Conservation (phyloP, 1,139 yeast species). For the Hansenula lynferdii region DNA sequence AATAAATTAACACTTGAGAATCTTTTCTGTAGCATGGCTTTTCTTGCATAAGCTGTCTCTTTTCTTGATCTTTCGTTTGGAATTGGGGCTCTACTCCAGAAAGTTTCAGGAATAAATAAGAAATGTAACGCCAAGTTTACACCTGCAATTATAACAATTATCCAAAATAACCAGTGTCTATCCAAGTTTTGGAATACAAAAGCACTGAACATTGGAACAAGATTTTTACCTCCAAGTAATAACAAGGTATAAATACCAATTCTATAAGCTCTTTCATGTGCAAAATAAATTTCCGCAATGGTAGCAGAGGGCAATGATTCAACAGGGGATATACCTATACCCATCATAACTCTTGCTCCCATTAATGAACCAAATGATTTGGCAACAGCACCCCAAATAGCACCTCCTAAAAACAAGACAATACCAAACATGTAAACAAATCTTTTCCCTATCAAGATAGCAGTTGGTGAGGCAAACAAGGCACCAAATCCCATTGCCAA, state of each 20-base stretch:
- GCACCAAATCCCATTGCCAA: constrained; percentile 55
- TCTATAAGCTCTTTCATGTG: constrained; percentile 63
- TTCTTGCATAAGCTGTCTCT: constrained; percentile 47
- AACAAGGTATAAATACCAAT: constrained; percentile 58
- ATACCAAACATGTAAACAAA: constrained; percentile 48
- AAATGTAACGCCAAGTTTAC: constrained; percentile 40
- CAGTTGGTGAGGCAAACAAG: constrained; percentile 53
- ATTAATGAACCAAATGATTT: constrained; percentile 43
- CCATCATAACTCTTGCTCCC: constrained; percentile 55
- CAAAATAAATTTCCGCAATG: constrained; percentile 58
- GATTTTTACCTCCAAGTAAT: constrained; percentile 57
- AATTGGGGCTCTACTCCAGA: constrained; percentile 55
- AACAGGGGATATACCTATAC: constrained; percentile 57
- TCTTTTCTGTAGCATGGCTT: constrained; percentile 20
- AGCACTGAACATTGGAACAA: constrained; percentile 53
- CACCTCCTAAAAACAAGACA: constrained; percentile 45
- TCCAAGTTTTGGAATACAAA: constrained; percentile 44
- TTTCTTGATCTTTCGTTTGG: constrained; percentile 42
- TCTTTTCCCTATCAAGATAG: constrained; percentile 57
- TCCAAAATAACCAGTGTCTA: constrained; percentile 64
- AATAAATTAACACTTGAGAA: neutral
- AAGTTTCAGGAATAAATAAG: constrained; percentile 60
- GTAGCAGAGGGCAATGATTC: constrained; percentile 61
- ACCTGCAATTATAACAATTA: constrained; percentile 50
- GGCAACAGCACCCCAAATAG: constrained; percentile 52